Evolutionary conservation across 345 rosid species (phyloP).

Genomic region (Aegle marmelos): DNA sequence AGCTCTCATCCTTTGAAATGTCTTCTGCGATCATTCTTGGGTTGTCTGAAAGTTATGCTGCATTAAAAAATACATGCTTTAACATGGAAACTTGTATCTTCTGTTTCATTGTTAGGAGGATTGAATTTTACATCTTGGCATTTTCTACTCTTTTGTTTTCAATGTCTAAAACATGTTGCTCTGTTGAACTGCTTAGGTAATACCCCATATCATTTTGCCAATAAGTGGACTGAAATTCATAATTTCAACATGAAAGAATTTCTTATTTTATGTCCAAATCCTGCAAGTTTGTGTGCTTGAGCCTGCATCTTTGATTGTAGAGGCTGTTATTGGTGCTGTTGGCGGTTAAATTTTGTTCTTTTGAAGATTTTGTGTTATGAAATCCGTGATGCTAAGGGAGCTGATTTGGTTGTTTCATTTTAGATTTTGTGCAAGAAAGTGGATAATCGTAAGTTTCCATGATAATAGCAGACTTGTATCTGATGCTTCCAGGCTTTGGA

Average conservation of each 20-base stretch:
- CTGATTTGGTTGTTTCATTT: background rate
- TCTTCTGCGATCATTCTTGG: background rate
- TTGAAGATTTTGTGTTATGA: background rate
- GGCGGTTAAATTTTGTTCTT: background rate
- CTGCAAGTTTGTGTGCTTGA: background rate
- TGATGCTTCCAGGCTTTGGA: slow-evolving; percentile 65
- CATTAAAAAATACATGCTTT: background rate
- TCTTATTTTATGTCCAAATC: background rate
- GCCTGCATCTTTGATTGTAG: background rate
- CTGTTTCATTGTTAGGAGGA: background rate
- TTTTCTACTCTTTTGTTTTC: background rate
- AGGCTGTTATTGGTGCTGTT: background rate
- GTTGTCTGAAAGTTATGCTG: background rate
- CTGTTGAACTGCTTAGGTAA: background rate
- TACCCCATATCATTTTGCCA: background rate
- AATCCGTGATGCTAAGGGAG: background rate
- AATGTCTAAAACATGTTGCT: background rate
- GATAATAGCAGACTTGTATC: slow-evolving; percentile 16
- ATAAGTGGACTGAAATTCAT: background rate
- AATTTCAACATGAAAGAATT: slow-evolving; percentile 3
- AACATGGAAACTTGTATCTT: background rate
- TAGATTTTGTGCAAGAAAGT: background rate
- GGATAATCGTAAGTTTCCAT: background rate
- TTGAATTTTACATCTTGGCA: background rate
- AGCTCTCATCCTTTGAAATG: background rate